Evolutionary conservation across 805 yeast species (phyloP).

Genomic region (Ogataea haglerorum): DNA sequence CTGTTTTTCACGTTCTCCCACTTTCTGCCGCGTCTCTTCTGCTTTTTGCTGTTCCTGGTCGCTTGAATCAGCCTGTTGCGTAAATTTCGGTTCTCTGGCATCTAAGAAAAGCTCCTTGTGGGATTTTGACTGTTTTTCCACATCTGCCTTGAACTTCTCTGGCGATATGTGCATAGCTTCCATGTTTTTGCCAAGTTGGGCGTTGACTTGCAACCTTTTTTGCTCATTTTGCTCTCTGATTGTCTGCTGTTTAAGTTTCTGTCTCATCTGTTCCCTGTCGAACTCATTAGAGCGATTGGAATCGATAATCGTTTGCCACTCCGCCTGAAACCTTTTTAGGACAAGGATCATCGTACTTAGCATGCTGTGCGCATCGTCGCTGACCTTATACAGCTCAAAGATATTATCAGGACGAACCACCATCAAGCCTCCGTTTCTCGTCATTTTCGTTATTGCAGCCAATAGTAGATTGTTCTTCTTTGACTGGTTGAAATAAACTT

Average conservation of each 20-base stretch:
- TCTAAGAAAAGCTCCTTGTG: constrained; percentile 23
- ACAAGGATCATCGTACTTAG: constrained; percentile 27
- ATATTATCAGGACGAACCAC: constrained; percentile 36
- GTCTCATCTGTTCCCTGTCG: constrained; percentile 33
- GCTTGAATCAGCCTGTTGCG: constrained; percentile 20
- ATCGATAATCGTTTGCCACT: constrained; percentile 35
- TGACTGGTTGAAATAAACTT: constrained; percentile 34
- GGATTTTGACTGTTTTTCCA: constrained; percentile 25
- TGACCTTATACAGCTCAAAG: constrained; percentile 39
- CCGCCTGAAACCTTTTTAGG: constrained; percentile 37
- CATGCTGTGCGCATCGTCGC: constrained; percentile 38
- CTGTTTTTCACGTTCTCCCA: constrained; percentile 23
- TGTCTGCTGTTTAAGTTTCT: constrained; percentile 23
- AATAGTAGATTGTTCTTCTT: constrained; percentile 49
- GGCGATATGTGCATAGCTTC: constrained; percentile 27
- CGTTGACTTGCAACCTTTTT: constrained; percentile 7
- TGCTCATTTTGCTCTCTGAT: constrained; percentile 20
- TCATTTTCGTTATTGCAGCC: constrained; percentile 44
- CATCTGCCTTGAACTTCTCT: constrained; percentile 23
- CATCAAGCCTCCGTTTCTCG: constrained; percentile 39
- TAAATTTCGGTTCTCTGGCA: constrained; percentile 25
- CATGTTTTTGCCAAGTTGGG: constrained; percentile 15
- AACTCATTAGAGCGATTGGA: constrained; percentile 40
- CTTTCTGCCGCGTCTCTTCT: constrained; percentile 15
- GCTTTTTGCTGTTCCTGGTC: constrained; percentile 16